Conservation (phyloP, 163 green algal species). For the Chlorella variabilis region DNA sequence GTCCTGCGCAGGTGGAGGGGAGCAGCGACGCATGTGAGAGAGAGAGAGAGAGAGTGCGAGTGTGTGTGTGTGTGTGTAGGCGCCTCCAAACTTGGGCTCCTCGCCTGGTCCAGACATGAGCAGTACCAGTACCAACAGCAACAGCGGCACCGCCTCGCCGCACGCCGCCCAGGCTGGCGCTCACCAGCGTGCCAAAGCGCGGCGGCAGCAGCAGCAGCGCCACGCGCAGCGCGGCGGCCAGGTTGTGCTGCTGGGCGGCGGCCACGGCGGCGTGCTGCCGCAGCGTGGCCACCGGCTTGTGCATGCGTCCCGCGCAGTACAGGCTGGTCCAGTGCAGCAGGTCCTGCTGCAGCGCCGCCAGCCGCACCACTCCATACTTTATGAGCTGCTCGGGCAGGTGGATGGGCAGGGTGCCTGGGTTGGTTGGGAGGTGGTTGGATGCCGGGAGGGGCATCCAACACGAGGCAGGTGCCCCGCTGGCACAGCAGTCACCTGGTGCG, state of each 20-base stretch:
- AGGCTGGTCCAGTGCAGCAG: slow-evolving; percentile 75
- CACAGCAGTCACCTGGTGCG: slow-evolving; percentile 36
- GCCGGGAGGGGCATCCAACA: no score
- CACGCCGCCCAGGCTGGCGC: background rate
- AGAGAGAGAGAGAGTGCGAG: no score
- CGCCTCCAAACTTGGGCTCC: no score
- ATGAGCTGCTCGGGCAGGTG: slow-evolving; percentile 53
- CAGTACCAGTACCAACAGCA: no score
- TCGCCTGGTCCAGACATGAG: no score
- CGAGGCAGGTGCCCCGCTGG: no score
- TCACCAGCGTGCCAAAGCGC: slow-evolving; percentile 62
- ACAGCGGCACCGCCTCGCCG: background rate
- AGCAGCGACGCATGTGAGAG: background rate
- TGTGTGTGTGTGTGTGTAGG: no score
- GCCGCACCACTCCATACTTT: slow-evolving; percentile 89
- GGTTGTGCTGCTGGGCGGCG: slow-evolving; percentile 61
- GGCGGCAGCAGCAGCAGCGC: slow-evolving; percentile 82
- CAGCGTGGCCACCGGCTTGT: slow-evolving; percentile 85
- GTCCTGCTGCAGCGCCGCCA: slow-evolving; percentile 65
- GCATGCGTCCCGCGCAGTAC: slow-evolving; percentile 84
- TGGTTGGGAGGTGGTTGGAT: no score
- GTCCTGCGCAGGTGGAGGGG: slow-evolving; percentile 46
- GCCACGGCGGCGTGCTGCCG: slow-evolving; percentile 25
- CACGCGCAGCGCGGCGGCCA: slow-evolving; percentile 64
- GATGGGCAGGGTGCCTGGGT: no score